Evolutionary conservation across 225 moss, liverwort and hornwort genomes (phyloP).

Genomic region (Neckera pumila): DNA sequence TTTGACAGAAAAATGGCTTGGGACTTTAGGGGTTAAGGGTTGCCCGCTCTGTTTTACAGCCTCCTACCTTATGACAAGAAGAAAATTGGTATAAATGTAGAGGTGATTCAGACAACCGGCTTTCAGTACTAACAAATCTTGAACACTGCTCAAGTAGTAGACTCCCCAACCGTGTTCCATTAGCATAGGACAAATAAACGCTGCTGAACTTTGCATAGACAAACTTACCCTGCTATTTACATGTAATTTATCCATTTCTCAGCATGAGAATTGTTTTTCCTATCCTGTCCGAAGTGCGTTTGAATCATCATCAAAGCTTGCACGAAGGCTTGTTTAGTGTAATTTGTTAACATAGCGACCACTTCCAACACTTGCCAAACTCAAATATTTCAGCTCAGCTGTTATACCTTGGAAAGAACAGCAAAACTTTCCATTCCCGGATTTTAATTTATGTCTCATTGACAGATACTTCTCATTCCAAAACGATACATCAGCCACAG

Average conservation of each 20-base stretch:
- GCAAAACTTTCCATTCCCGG: fast-evolving
- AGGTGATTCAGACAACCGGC: background rate
- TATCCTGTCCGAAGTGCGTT: background rate
- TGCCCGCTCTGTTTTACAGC: too few relatives aligned
- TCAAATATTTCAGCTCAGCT: background rate
- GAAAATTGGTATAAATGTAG: background rate
- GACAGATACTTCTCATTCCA: fast-evolving
- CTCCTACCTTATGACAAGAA: too few relatives aligned
- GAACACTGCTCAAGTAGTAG: background rate
- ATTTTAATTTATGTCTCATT: background rate
- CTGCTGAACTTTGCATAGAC: too few relatives aligned
- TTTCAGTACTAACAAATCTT: background rate
- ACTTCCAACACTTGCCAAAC: background rate
- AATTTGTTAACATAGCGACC: background rate
- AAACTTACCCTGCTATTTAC: background rate
- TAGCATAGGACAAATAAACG: background rate
- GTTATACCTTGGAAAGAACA: fast-evolving
- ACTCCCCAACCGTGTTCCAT: background rate
- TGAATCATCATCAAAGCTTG: background rate
- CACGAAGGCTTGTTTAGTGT: fast-evolving
- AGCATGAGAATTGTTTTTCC: too few relatives aligned
- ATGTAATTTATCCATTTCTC: too few relatives aligned
- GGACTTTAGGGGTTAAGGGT: too few relatives aligned
- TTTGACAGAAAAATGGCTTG: too few relatives aligned
- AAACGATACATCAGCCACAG: fast-evolving